Evolutionary conservation across 106 monocot genomes (phyloP).

Genomic region (Posidonia australis): DNA sequence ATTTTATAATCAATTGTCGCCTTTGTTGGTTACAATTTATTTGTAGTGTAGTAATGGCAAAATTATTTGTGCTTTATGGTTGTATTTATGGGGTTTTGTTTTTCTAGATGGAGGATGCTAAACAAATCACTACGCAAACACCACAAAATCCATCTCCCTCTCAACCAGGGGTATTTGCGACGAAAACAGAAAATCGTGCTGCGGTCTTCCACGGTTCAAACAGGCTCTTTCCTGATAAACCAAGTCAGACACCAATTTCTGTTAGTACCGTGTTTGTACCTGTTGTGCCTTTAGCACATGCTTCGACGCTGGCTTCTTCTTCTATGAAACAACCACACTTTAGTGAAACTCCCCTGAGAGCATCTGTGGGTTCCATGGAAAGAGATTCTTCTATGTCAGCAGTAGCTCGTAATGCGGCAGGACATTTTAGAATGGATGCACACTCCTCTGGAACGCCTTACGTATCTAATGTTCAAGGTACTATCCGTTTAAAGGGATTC

Average conservation of each 20-base stretch:
- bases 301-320: slow-evolving; percentile 20
- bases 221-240: slow-evolving; percentile 28
- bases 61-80: too few relatives aligned
- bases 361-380: slow-evolving; percentile 1
- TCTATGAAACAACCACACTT: slow-evolving; percentile 15
- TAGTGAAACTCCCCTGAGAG: slow-evolving; percentile 16
- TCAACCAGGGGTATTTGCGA: slow-evolving; percentile 1
- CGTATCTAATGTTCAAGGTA: slow-evolving; percentile 29
- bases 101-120: slow-evolving; percentile 53
- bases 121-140: slow-evolving; percentile 12
- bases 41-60: too few relatives aligned
- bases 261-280: slow-evolving; percentile 27
- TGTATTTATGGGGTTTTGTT: too few relatives aligned
- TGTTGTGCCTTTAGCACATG: slow-evolving; percentile 19
- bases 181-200: slow-evolving; percentile 22
- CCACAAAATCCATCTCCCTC: slow-evolving; percentile 17
- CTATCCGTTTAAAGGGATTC: background rate
- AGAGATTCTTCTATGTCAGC: slow-evolving; percentile 4
- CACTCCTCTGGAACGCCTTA: slow-evolving; percentile 21
- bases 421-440: slow-evolving; percentile 27
- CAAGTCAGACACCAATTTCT: slow-evolving; percentile 15
- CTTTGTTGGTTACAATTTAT: too few relatives aligned
- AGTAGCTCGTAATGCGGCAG: slow-evolving; percentile 5
- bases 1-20: slow-evolving; percentile 1
- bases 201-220: slow-evolving; percentile 28